Conservation (phyloP, 106 monocot genomes). For the Dioscorea alata region DNA sequence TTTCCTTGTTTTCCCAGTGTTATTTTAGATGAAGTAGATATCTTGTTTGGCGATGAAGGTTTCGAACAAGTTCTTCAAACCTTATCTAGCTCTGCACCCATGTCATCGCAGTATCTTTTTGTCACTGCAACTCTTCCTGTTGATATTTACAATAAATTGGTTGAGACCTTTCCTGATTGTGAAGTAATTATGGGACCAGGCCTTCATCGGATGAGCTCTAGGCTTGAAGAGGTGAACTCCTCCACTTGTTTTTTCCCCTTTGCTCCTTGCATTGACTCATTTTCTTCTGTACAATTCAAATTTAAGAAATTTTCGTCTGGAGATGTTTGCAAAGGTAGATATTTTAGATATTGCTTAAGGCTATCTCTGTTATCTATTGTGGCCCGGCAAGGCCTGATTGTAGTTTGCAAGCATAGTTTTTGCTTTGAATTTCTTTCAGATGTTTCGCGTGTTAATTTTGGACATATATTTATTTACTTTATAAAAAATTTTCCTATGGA, state of each 20-base stretch:
- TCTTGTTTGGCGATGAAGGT: constrained; percentile 79
- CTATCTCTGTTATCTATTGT: too few species aligned
- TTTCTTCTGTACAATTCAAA: not conserved
- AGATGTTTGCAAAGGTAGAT: too few species aligned
- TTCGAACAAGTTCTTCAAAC: constrained; percentile 75
- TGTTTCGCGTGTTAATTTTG: too few species aligned
- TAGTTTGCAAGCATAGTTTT: too few species aligned
- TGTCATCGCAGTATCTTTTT: constrained; percentile 78
- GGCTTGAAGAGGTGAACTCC: constrained; percentile 80
- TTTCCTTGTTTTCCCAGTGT: constrained; percentile 35
- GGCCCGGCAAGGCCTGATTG: too few species aligned
- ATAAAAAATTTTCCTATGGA: too few species aligned
- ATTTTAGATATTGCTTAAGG: too few species aligned
- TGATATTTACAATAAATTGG: constrained; percentile 90
- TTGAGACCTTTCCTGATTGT: constrained; percentile 83
- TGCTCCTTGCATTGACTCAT: not conserved
- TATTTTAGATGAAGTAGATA: constrained; percentile 92
- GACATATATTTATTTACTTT: too few species aligned
- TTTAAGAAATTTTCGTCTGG: too few species aligned
- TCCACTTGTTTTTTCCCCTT: constrained; percentile 1
- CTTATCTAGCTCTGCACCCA: constrained; percentile 56
- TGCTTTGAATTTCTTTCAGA: too few species aligned
- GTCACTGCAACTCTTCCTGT: constrained; percentile 94
- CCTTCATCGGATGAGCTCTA: constrained; percentile 87
- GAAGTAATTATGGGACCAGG: constrained; percentile 89